Conservation (phyloP, 192 early-diverging fungal species). For the Glomus cerebriforme region DNA sequence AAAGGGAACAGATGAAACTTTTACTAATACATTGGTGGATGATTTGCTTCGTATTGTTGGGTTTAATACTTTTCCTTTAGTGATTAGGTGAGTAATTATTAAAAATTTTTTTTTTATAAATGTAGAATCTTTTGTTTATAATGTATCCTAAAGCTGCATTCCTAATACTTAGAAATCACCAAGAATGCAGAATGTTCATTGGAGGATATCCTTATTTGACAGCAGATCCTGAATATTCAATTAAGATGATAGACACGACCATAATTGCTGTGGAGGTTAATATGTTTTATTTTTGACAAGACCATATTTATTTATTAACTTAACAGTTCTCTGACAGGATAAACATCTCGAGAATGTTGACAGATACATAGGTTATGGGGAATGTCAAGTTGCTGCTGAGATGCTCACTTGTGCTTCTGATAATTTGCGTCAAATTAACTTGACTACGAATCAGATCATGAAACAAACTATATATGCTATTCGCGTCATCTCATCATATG, state of each 20-base stretch:
- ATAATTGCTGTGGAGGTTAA: not conserved
- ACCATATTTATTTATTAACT: conserved; percentile 19
- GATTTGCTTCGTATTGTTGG: conserved; percentile 29
- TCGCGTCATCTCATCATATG: not conserved
- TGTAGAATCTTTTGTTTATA: conserved; percentile 7
- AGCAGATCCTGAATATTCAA: conserved; percentile 10
- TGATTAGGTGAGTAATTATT: conserved; percentile 14
- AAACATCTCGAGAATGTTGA: conserved; percentile 7
- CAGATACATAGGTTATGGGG: not conserved
- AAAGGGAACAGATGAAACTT: conserved; percentile 2
- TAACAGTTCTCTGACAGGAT: conserved; percentile 12
- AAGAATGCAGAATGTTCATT: not conserved
- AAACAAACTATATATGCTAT: conserved; percentile 7
- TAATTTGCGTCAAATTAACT: not conserved
- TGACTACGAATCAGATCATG: not conserved
- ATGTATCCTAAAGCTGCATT: not conserved
- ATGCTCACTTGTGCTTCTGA: not conserved
- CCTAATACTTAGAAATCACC: conserved; percentile 18
- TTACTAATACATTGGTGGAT: conserved; percentile 7
- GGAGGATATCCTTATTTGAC: conserved; percentile 1
- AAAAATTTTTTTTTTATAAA: not conserved
- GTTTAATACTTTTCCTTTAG: conserved; percentile 14
- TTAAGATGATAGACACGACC: not conserved
- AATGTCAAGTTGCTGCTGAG: conserved; percentile 9
- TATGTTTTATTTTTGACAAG: conserved; percentile 19